A percentile compares a stretch with the other conserved stretches of the same genome.
phyloP scores from a whole-genome alignment of 345 rosid species.

The Pistacia vera region DNA sequence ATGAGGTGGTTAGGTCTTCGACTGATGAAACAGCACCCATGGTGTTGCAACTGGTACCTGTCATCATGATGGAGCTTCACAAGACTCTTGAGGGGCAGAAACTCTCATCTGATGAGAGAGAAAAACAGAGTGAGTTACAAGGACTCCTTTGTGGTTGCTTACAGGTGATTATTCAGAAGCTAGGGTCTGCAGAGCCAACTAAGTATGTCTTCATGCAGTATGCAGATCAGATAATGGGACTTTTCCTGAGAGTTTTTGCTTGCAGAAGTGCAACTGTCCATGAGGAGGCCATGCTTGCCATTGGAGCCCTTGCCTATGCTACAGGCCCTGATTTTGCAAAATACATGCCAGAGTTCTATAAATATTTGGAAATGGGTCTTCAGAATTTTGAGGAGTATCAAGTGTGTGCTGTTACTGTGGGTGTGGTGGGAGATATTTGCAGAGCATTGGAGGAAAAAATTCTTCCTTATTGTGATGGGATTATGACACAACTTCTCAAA shows the following conservation, averaged over 20 bases:
- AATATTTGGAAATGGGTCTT: slow-evolving; percentile 76
- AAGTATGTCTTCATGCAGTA: slow-evolving; percentile 65
- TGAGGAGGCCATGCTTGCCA: slow-evolving; percentile 82
- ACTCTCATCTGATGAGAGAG: slow-evolving; percentile 56
- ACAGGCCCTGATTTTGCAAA: slow-evolving; percentile 63
- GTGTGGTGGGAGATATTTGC: slow-evolving; percentile 72
- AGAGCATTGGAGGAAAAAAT: slow-evolving; percentile 70
- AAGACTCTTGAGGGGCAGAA: slow-evolving; percentile 68
- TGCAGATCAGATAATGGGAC: slow-evolving; percentile 75
- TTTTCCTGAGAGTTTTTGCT: slow-evolving; percentile 72
- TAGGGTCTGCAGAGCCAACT: slow-evolving; percentile 62
- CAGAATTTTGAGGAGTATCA: slow-evolving; percentile 80
- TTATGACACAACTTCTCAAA: slow-evolving; percentile 81
- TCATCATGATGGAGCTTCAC: slow-evolving; percentile 73
- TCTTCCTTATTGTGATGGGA: slow-evolving; percentile 70
- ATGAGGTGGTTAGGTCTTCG: slow-evolving; percentile 40
- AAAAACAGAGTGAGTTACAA: slow-evolving; percentile 69
- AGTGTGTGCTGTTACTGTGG: slow-evolving; percentile 70
- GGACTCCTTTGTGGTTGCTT: slow-evolving; percentile 81
- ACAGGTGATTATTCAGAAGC: slow-evolving; percentile 73
- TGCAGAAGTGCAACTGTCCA: slow-evolving; percentile 80
- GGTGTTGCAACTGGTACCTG: slow-evolving; percentile 64
- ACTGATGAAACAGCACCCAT: slow-evolving; percentile 65
- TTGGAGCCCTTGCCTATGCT: slow-evolving; percentile 79
- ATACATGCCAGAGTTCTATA: slow-evolving; percentile 75